These are phyloP conservation scores for Cinnamomum chago DNA, from an alignment of 164 flowering plant genomes.

Conservation along the genomic window DNA sequence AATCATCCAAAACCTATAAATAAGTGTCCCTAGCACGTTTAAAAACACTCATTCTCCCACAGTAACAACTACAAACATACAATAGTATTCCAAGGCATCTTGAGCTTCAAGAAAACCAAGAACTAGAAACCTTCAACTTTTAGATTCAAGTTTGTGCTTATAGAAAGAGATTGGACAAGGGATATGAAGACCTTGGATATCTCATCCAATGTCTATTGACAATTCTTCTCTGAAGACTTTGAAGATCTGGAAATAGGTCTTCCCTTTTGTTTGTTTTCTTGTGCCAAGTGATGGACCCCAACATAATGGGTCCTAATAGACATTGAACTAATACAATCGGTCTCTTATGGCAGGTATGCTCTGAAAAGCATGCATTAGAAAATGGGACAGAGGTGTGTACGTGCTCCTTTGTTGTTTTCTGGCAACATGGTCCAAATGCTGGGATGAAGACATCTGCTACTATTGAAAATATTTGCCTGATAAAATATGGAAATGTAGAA, in stretches of 20 bases:
- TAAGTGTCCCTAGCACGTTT: too few species aligned
- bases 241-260: neutral
- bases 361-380: slow-evolving; percentile 21
- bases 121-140: too few species aligned
- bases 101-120: too few species aligned
- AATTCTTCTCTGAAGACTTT: neutral
- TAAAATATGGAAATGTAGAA: slow-evolving; percentile 11
- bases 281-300: neutral
- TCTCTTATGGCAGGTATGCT: slow-evolving; percentile 26
- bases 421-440: slow-evolving; percentile 49
- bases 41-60: too few species aligned
- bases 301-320: neutral
- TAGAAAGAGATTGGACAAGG: too few species aligned
- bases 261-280: neutral
- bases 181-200: neutral
- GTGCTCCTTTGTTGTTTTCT: slow-evolving; percentile 38
- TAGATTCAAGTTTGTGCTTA: too few species aligned
- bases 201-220: neutral
- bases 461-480: slow-evolving; percentile 35
- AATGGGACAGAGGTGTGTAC: slow-evolving; percentile 41
- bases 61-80: too few species aligned
- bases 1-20: too few species aligned
- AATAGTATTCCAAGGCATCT: too few species aligned
- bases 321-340: neutral
- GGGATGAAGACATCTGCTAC: slow-evolving; percentile 18